Base-by-base conservation (phyloP, 169 alveolate genomes). In the Plasmodium coatneyi region DNA sequence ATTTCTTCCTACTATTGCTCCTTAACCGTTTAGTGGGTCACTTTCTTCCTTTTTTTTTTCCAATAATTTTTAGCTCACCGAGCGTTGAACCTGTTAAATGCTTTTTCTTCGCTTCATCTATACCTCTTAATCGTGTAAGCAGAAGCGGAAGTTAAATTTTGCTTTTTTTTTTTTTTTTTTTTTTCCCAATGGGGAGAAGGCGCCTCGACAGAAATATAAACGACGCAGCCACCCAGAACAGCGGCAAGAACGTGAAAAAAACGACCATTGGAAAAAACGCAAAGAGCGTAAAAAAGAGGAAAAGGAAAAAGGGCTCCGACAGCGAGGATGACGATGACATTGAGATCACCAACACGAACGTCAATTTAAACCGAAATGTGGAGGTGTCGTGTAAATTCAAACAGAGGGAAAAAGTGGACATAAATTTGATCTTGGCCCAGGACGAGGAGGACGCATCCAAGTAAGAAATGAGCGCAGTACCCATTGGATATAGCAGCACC, bases 361-460 rank as follows among this genome's bases (percentile, higher is more conserved):
- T 52, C 66, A 34, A 36, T 70, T 78, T 93, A 66, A 94, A 72
- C 46, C 41, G 39, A 71, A 83, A 93, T 46, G 92, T 74, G 9
- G 43, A 93, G n/a, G 70, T 41, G 9, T 71, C 71, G 60, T 71
- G 72, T 52, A 87, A 93, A 66, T 92, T 80, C 72, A 96, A 95
- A 52, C 95, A 83, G 79, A 93, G 97, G 34, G 97, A 95, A 54
- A 92, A 95, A 80, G 83, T 95, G 49, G 98, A 96, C 82, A 71
- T 96, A 32, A 92, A 94, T 30, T 79, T 95, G 56, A 95, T 93
- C n/a, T 76, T 96, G 28, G 97, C 95, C 54, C 97, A 95, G 74
- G 98, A 96, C 84, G 96, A 93, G 22, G 97, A 82, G 52, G 98
- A 96, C 54, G 95, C 96, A 22, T 95, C 92, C 19, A 95, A 92